These are phyloP conservation scores for Trichoderma parareesei DNA, from an alignment of 495 filamentous ascomycete species.

Conservation along the genomic window DNA sequence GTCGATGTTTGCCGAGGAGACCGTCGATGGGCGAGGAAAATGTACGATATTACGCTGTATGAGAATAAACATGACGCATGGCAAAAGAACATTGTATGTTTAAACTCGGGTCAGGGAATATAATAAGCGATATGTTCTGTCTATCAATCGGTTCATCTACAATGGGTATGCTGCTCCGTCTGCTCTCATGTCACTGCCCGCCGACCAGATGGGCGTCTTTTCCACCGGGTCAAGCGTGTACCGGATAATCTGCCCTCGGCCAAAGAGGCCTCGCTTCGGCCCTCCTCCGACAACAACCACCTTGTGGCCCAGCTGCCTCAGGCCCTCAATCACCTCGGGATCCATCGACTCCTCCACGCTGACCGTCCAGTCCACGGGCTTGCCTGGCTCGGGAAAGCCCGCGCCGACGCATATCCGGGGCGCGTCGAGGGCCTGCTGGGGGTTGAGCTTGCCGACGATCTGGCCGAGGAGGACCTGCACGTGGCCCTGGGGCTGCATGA, in stretches of 20 bases:
- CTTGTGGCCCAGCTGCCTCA: constrained; percentile 64
- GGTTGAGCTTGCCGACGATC: constrained; percentile 72
- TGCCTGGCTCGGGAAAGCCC: constrained; percentile 46
- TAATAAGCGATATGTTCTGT: not conserved
- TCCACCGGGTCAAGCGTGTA: constrained; percentile 57
- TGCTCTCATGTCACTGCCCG: constrained; percentile 79
- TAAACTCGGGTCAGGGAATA: not conserved
- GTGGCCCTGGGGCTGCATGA: constrained; percentile 98
- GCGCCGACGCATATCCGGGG: constrained; percentile 79
- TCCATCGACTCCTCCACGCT: constrained; percentile 81
- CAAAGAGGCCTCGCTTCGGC: constrained; percentile 64
- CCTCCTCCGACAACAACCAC: constrained; percentile 60
- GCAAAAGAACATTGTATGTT: not conserved
- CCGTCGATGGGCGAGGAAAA: not conserved
- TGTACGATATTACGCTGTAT: not conserved
- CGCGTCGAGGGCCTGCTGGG: constrained; percentile 85
- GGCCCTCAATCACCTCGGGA: constrained; percentile 53
- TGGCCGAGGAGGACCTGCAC: constrained; percentile 91
- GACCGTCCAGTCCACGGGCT: constrained; percentile 38
- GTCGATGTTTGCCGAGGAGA: not conserved
- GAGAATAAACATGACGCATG: not conserved
- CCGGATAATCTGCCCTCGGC: constrained; percentile 82
- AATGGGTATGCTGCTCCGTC: constrained; percentile 75
- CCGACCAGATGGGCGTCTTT: constrained; percentile 64
- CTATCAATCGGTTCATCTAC: constrained; percentile 15